Evolutionary conservation across 495 filamentous ascomycete genomes (phyloP).

Genomic region (Staphylotrichum tortipilum): DNA sequence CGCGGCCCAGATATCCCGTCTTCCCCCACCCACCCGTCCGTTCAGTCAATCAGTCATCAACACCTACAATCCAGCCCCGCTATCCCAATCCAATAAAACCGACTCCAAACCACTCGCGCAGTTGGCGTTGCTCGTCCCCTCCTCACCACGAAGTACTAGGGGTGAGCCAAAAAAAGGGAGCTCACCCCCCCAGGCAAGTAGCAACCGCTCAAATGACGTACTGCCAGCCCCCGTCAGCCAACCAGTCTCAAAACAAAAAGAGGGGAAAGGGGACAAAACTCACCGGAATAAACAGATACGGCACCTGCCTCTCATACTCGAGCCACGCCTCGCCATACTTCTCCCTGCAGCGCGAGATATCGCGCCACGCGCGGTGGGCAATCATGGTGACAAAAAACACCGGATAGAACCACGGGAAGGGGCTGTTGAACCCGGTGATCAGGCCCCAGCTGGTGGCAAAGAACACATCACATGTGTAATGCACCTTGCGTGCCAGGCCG

Average conservation of each 20-base stretch:
- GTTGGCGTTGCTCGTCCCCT: too few relatives aligned
- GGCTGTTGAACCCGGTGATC: conserved; percentile 57
- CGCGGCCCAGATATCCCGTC: too few relatives aligned
- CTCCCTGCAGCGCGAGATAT: conserved; percentile 71
- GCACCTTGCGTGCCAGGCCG: conserved; percentile 84
- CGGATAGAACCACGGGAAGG: conserved; percentile 97
- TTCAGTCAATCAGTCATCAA: too few relatives aligned
- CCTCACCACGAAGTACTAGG: too few relatives aligned
- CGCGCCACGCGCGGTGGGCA: conserved; percentile 72
- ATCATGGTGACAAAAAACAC: conserved; percentile 91
- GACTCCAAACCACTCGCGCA: too few relatives aligned
- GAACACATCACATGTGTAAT: conserved; percentile 85
- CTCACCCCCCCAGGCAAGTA: too few relatives aligned
- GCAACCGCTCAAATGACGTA: conserved; percentile 21
- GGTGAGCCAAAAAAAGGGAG: too few relatives aligned
- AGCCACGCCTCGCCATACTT: conserved; percentile 92
- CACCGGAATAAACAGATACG: conserved; percentile 94
- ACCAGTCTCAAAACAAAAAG: not conserved
- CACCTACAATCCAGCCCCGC: too few relatives aligned
- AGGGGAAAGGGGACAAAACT: conserved; percentile 31
- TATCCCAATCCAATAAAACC: too few relatives aligned
- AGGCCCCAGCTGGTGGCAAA: conserved; percentile 59
- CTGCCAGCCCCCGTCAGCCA: conserved; percentile 10
- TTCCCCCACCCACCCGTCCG: not conserved
- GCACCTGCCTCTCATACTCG: conserved; percentile 80